Evolutionary conservation across 176 grass and related monocot species (phyloP).

Genomic region (Typha latifolia): DNA sequence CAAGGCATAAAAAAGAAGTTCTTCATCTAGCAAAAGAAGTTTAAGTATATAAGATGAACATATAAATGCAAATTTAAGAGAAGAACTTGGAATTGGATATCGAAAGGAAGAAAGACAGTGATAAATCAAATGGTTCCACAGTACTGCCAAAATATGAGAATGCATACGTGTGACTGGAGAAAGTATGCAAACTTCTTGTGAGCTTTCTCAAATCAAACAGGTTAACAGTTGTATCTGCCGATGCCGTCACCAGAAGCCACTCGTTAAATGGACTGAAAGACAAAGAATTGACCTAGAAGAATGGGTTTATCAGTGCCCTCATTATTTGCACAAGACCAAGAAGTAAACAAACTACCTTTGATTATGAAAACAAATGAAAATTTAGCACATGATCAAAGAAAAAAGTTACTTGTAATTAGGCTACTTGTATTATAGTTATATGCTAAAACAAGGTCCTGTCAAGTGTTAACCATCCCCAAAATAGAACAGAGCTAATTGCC

Average conservation of each 20-base stretch:
- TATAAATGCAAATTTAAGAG: no score
- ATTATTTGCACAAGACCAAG: conserved; percentile 12
- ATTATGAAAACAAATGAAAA: background rate
- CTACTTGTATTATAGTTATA: no score
- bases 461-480: no score
- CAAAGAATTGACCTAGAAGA: conserved; percentile 73
- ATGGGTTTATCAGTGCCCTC: background rate
- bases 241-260: conserved; percentile 92
- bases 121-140: background rate
- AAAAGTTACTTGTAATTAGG: no score
- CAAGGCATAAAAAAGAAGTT: no score
- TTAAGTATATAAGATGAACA: no score
- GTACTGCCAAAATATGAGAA: conserved; percentile 8
- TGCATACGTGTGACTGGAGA: conserved; percentile 63
- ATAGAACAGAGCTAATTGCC: no score
- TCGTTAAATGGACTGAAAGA: conserved; percentile 96
- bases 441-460: no score
- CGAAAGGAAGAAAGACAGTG: no score
- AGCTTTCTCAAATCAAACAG: conserved; percentile 84
- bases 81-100: no score
- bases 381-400: background rate
- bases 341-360: background rate
- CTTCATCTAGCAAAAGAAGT: no score
- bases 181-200: conserved; percentile 67
- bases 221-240: conserved; percentile 70